A percentile compares a stretch with the other conserved stretches of the same genome.
Conservation (phyloP, 257 asterid species). For the Fraxinus quadrangulata region DNA sequence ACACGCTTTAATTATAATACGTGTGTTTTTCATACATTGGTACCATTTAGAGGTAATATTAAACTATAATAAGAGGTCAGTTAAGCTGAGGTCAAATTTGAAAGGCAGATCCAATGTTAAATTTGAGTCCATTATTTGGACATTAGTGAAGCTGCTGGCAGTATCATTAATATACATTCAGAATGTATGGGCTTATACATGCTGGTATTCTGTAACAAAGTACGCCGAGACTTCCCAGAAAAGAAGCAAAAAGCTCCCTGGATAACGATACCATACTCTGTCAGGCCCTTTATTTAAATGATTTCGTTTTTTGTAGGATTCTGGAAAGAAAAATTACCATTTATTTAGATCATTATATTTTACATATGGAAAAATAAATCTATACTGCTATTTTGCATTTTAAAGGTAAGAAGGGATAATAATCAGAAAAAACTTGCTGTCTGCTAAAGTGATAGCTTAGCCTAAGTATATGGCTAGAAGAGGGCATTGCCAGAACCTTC, state of each 20-base stretch:
- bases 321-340: background rate
- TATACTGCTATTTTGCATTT: background rate
- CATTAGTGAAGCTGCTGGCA: background rate
- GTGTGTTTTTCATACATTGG: background rate
- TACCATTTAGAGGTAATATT: background rate
- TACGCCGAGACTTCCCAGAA: background rate
- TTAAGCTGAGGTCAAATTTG: background rate
- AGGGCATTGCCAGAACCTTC: background rate
- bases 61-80: background rate
- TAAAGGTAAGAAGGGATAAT: too few relatives aligned
- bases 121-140: background rate
- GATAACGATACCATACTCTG: background rate
- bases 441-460: background rate
- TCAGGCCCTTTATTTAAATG: background rate
- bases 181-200: background rate
- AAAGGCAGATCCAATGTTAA: background rate
- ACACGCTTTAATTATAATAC: background rate
- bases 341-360: background rate
- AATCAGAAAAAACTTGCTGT: background rate
- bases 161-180: background rate
- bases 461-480: background rate
- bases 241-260: background rate
- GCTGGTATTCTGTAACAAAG: background rate
- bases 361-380: background rate
- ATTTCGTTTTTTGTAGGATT: background rate